Conservation (phyloP, 2,329 filamentous ascomycete genomes). For the Pseudopyrenochaeta lycopersici region DNA sequence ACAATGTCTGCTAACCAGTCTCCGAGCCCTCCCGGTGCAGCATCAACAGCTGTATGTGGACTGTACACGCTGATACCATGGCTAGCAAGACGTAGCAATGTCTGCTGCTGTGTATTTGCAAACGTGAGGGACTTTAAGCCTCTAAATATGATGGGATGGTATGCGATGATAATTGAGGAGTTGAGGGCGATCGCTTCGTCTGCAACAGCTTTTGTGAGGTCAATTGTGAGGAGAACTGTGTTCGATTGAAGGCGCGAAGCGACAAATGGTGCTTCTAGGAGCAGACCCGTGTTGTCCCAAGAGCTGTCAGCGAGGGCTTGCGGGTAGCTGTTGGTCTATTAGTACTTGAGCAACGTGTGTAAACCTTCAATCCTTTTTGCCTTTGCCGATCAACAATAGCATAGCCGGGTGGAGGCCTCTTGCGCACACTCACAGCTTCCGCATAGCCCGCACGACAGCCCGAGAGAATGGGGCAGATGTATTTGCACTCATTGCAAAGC, state of each 20-base stretch:
- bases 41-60: slow-evolving; percentile 94
- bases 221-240: slow-evolving; percentile 83
- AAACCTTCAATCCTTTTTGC: background rate
- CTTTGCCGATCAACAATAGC: background rate
- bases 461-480: slow-evolving; percentile 68
- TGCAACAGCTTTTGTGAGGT: slow-evolving; percentile 87
- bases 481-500: slow-evolving; percentile 52
- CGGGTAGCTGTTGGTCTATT: slow-evolving; percentile 72
- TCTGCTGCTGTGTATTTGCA: slow-evolving; percentile 84
- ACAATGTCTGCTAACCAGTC: slow-evolving; percentile 94
- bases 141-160: slow-evolving; percentile 97
- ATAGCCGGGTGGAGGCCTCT: background rate
- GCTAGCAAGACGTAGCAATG: slow-evolving; percentile 81
- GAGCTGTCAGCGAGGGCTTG: slow-evolving; percentile 86
- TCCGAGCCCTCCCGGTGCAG: slow-evolving; percentile 83
- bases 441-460: slow-evolving; percentile 80
- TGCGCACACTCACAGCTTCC: slow-evolving; percentile 70
- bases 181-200: slow-evolving; percentile 84
- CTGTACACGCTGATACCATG: slow-evolving; percentile 94
- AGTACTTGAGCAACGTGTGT: slow-evolving; percentile 6
- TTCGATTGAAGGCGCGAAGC: slow-evolving; percentile 66
- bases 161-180: slow-evolving; percentile 84
- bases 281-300: slow-evolving; percentile 94
- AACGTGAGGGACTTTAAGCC: slow-evolving; percentile 89
- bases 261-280: slow-evolving; percentile 74